A percentile compares a stretch with the other conserved stretches of the same genome.
These are phyloP conservation scores for Colletotrichum costaricense DNA, from an alignment of 2,329 filamentous ascomycete genomes.

Conservation along the genomic window DNA sequence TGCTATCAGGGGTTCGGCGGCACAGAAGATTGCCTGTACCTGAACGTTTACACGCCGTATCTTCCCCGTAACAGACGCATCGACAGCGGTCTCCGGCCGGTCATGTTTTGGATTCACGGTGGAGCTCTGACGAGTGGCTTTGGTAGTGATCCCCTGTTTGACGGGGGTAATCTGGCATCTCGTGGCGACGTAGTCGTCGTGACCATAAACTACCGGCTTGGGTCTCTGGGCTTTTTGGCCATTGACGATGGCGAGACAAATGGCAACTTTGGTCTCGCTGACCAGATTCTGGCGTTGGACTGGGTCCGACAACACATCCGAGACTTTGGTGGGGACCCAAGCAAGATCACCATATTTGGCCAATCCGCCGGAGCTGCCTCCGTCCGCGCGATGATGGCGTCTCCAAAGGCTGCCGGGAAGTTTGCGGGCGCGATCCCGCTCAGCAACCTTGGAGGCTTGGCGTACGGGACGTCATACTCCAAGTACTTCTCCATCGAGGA, in stretches of 20 bases:
- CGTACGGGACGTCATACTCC: constrained; percentile 69
- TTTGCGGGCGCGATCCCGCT: constrained; percentile 59
- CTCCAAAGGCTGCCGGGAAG: constrained; percentile 57
- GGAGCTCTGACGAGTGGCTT: constrained; percentile 54
- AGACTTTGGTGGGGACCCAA: constrained; percentile 67
- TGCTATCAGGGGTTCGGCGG: constrained; percentile 50
- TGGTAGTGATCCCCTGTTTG: constrained; percentile 55
- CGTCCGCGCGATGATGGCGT: constrained; percentile 62
- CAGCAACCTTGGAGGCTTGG: constrained; percentile 54
- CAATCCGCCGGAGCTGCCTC: constrained; percentile 64
- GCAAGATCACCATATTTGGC: constrained; percentile 66
- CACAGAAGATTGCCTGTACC: constrained; percentile 54
- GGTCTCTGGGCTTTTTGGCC: constrained; percentile 68
- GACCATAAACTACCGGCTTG: constrained; percentile 69
- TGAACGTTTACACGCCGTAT: constrained; percentile 58
- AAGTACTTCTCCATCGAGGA: constrained; percentile 67
- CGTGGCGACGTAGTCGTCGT: constrained; percentile 64
- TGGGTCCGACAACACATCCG: constrained; percentile 63
- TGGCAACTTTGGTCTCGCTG: constrained; percentile 61
- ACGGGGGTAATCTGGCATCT: constrained; percentile 57
- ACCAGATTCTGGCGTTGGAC: constrained; percentile 60
- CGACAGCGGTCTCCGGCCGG: constrained; percentile 52
- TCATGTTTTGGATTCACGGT: constrained; percentile 60
- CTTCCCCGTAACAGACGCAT: constrained; percentile 45
- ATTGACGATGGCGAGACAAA: constrained; percentile 57